phyloP scores from a whole-genome alignment of 768 basidiomycete species.

The Lactifluus subvellereus region DNA sequence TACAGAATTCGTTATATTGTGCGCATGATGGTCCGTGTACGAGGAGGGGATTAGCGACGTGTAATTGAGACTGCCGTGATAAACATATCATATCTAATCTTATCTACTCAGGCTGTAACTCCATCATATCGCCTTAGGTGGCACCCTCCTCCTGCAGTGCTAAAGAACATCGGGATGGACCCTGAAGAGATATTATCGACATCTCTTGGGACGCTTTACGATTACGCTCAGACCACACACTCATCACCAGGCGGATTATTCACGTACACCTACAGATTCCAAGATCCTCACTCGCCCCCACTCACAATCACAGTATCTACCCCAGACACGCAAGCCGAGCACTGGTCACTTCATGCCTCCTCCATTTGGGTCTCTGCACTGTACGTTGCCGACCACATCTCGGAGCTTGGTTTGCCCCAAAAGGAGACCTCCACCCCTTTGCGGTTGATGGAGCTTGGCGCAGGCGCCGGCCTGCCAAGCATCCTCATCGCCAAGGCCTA shows the following conservation, averaged over 20 bases:
- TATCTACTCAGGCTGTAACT: neutral
- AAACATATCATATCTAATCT: neutral
- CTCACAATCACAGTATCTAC: slow-evolving; percentile 42
- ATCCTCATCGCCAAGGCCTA: slow-evolving; percentile 55
- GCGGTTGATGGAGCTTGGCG: slow-evolving; percentile 64
- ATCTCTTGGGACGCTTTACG: slow-evolving; percentile 58
- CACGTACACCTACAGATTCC: slow-evolving; percentile 35
- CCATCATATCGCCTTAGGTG: too few species aligned
- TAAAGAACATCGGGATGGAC: slow-evolving; percentile 23
- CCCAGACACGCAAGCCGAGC: slow-evolving; percentile 60
- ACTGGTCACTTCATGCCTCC: slow-evolving; percentile 74
- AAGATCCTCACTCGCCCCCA: neutral
- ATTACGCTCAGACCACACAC: slow-evolving; percentile 52
- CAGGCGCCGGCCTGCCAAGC: slow-evolving; percentile 68
- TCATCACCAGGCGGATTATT: slow-evolving; percentile 51
- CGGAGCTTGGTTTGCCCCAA: slow-evolving; percentile 37
- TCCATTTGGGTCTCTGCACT: slow-evolving; percentile 69
- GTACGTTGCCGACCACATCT: slow-evolving; percentile 61
- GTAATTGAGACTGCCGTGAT: slow-evolving; percentile 80
- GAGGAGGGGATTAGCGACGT: slow-evolving; percentile 88
- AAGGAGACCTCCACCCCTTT: slow-evolving; percentile 8
- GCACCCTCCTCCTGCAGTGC: too few species aligned
- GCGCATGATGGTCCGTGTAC: slow-evolving; percentile 88
- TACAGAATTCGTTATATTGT: slow-evolving; percentile 92
- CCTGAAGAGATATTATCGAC: slow-evolving; percentile 66